A percentile compares a stretch with the other conserved stretches of the same genome.
phyloP scores from a whole-genome alignment of 225 moss, liverwort and hornwort species.

The Neckera pumila region DNA sequence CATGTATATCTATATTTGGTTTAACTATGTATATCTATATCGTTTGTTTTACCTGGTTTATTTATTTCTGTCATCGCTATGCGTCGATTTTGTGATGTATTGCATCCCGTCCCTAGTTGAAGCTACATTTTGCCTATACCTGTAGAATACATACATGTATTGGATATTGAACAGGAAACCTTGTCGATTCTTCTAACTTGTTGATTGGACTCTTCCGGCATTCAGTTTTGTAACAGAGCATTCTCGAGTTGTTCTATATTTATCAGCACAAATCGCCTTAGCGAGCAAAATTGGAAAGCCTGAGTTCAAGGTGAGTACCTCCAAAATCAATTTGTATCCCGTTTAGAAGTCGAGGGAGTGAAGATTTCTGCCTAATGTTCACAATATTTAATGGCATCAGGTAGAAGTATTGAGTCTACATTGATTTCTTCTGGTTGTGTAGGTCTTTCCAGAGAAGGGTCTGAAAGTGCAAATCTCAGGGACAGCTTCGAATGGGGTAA shows the following conservation, averaged over 20 bases:
- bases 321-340: background rate
- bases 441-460: slow-evolving; percentile 63
- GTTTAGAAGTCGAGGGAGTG: background rate
- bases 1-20: background rate
- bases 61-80: background rate
- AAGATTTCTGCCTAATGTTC: background rate
- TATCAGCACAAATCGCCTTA: slow-evolving; percentile 46
- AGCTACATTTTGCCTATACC: background rate
- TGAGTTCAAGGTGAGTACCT: slow-evolving; percentile 22
- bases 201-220: background rate
- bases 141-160: background rate
- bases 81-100: background rate
- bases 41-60: background rate
- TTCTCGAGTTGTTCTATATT: slow-evolving; percentile 57
- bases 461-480: slow-evolving; percentile 51
- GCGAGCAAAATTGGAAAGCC: slow-evolving; percentile 52
- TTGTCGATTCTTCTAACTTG: background rate
- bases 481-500: slow-evolving; percentile 39
- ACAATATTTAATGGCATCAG: background rate
- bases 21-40: too few relatives aligned
- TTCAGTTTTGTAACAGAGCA: slow-evolving; percentile 76
- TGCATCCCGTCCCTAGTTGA: background rate
- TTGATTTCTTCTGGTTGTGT: background rate
- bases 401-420: background rate
- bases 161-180: background rate